A percentile compares a stretch with the other conserved stretches of the same genome.
These are phyloP conservation scores for Nannizziopsis arthrosporioides DNA, from an alignment of 2,329 filamentous ascomycete genomes.

Conservation along the genomic window DNA sequence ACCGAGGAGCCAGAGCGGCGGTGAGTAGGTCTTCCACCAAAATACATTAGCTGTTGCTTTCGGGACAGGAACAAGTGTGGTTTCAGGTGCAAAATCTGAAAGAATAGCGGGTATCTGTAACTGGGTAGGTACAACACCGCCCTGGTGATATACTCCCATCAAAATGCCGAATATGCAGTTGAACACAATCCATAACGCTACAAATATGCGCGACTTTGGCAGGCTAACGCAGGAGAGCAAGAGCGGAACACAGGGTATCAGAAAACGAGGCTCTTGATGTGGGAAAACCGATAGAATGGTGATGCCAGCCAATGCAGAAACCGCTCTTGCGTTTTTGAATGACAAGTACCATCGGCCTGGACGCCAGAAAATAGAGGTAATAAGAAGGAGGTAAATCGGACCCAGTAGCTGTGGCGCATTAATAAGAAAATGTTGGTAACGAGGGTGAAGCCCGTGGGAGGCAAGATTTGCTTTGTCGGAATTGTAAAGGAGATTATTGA, in stretches of 20 bases:
- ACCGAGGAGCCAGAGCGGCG: conserved; percentile 41
- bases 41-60: conserved; percentile 29
- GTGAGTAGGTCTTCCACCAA: conserved; percentile 47
- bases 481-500: conserved; percentile 71
- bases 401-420: conserved; percentile 64
- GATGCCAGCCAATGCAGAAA: conserved; percentile 36
- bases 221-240: conserved; percentile 38
- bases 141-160: conserved; percentile 45
- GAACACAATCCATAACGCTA: conserved; percentile 38
- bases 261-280: conserved; percentile 44
- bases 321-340: conserved; percentile 30
- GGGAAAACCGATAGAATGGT: conserved; percentile 36
- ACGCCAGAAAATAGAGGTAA: conserved; percentile 33
- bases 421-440: conserved; percentile 62
- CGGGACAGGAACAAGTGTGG: conserved; percentile 19
- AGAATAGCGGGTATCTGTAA: conserved; percentile 34
- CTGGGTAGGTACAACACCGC: conserved; percentile 41
- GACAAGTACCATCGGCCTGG: conserved; percentile 23
- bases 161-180: conserved; percentile 38
- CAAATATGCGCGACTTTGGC: conserved; percentile 32
- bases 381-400: conserved; percentile 49
- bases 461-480: conserved; percentile 57
- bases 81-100: conserved; percentile 2
- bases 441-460: conserved; percentile 63
- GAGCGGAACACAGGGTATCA: conserved; percentile 42